A percentile compares a stretch with the other conserved stretches of the same genome.
These are phyloP conservation scores for Aureobasidium namibiae DNA, from an alignment of 2,329 filamentous ascomycete genomes.

Conservation along the genomic window DNA sequence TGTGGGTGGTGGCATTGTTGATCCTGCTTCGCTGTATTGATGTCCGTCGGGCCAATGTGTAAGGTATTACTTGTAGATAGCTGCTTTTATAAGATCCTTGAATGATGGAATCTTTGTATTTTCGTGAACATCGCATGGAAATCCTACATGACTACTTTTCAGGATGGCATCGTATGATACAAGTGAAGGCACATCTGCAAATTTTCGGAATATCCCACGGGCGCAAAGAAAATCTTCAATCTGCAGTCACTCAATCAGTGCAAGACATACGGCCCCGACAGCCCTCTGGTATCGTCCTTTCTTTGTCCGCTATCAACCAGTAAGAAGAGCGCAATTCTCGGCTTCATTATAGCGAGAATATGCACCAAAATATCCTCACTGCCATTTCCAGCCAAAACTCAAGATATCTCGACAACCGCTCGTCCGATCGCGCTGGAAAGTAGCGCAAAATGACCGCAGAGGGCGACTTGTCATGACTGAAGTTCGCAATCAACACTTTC, in stretches of 20 bases:
- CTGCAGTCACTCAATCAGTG: background rate
- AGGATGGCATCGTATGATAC: no score
- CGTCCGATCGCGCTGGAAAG: background rate
- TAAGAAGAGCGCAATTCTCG: background rate
- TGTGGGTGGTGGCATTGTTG: background rate
- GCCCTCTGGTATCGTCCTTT: background rate
- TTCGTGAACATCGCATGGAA: background rate
- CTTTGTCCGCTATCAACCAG: background rate
- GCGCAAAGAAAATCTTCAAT: background rate
- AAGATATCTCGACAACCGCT: background rate
- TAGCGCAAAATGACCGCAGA: background rate
- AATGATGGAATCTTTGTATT: background rate
- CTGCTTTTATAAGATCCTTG: background rate
- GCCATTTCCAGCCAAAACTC: background rate
- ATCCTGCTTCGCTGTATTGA: background rate
- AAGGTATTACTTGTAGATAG: background rate
- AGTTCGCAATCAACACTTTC: background rate
- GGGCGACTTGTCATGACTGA: background rate
- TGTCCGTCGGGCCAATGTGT: no score
- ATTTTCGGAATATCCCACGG: background rate
- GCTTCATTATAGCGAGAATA: background rate
- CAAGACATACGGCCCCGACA: background rate
- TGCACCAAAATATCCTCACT: background rate
- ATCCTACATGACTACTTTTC: no score
- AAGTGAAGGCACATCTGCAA: background rate